These are phyloP conservation scores for Diaporthe sp. DNA, from an alignment of 2,329 filamentous ascomycete species.

Conservation along the genomic window DNA sequence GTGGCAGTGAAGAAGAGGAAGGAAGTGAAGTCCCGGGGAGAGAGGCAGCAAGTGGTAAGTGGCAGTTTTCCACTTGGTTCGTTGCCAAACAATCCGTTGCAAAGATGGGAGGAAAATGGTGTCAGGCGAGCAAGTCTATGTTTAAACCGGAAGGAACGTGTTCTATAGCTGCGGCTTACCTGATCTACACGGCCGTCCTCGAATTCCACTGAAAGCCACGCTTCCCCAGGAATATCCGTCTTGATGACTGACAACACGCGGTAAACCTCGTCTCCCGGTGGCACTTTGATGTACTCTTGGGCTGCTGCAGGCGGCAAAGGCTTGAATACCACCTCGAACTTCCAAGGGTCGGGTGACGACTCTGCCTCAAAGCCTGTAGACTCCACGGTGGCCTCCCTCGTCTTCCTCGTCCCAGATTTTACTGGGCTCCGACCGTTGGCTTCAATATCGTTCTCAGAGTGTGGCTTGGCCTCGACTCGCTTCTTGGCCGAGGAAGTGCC, in stretches of 20 bases:
- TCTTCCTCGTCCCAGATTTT: background rate
- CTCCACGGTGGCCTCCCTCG: slow-evolving; percentile 37
- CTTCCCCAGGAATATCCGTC: slow-evolving; percentile 44
- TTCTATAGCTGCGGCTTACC: slow-evolving; percentile 53
- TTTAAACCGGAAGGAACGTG: background rate
- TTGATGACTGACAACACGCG: slow-evolving; percentile 52
- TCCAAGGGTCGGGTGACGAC: background rate
- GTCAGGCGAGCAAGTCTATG: background rate
- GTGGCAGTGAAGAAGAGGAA: background rate
- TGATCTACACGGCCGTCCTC: slow-evolving; percentile 60
- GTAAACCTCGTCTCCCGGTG: slow-evolving; percentile 55
- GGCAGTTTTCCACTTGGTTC: background rate
- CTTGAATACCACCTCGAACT: slow-evolving; percentile 50
- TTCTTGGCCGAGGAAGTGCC: slow-evolving; percentile 9
- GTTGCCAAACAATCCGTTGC: background rate
- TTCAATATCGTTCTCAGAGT: background rate
- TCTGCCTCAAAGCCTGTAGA: slow-evolving; percentile 38
- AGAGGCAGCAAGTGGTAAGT: background rate
- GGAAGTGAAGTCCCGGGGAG: background rate
- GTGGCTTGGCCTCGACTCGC: background rate
- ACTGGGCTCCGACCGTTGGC: background rate
- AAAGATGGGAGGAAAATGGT: background rate
- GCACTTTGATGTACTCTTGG: slow-evolving; percentile 43
- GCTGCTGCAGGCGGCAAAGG: slow-evolving; percentile 46
- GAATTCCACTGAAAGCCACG: slow-evolving; percentile 58